Conservation (phyloP, 805 yeast genomes). For the Scheffersomyces lignosus region DNA sequence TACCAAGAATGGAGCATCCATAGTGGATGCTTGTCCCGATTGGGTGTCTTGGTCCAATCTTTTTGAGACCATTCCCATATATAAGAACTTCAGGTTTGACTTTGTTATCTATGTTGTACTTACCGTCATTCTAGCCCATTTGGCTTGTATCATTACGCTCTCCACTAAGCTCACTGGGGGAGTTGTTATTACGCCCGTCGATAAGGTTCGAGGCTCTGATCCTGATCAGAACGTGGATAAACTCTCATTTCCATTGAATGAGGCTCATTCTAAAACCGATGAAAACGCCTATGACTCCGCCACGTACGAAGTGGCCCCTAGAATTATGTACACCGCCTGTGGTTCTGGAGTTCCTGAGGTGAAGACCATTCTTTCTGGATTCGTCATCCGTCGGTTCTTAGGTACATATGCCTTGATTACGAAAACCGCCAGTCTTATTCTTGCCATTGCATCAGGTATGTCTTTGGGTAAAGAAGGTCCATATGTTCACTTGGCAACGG, state of each 20-base stretch:
- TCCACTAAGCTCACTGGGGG: conserved; percentile 40
- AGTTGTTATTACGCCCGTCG: neutral
- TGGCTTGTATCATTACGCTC: conserved; percentile 47
- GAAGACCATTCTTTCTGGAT: conserved; percentile 58
- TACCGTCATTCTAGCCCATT: conserved; percentile 43
- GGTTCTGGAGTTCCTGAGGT: conserved; percentile 67
- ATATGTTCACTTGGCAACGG: conserved; percentile 58
- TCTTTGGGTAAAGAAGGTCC: conserved; percentile 64
- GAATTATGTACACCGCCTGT: conserved; percentile 48
- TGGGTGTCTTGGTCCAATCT: conserved; percentile 49
- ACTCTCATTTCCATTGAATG: neutral
- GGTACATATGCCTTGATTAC: conserved; percentile 52
- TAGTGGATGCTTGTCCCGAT: conserved; percentile 25
- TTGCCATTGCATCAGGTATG: conserved; percentile 59
- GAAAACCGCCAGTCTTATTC: conserved; percentile 48
- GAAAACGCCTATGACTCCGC: neutral
- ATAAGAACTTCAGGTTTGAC: conserved; percentile 21
- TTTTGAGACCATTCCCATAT: conserved; percentile 12
- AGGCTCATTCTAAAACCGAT: neutral
- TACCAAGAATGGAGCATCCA: conserved; percentile 5
- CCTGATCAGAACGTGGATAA: neutral
- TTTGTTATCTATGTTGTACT: conserved; percentile 35
- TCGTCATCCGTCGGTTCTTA: conserved; percentile 51
- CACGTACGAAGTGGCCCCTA: conserved; percentile 7
- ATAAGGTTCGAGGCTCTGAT: too few species aligned